phyloP scores from a whole-genome alignment of 2,329 filamentous ascomycete species.

The Cordyceps fumosorosea region DNA sequence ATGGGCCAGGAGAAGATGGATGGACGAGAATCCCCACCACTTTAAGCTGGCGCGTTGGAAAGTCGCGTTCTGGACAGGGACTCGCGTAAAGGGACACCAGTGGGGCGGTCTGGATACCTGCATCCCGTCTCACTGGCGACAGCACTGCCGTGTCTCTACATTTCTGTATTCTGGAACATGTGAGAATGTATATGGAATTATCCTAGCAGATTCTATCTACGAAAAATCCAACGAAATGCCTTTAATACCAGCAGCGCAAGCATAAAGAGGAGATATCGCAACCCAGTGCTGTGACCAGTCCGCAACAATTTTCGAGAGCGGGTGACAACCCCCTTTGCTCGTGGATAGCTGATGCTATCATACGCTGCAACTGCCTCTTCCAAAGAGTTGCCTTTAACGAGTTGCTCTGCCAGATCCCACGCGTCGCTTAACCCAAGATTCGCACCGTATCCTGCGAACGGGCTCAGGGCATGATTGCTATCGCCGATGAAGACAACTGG shows the following conservation, averaged over 20 bases:
- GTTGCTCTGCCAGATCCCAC: conserved; percentile 37
- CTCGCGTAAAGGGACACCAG: conserved; percentile 8
- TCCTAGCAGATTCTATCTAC: neutral
- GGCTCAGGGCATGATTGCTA: conserved; percentile 42
- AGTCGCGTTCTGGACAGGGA: conserved; percentile 10
- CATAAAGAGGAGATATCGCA: conserved; percentile 19
- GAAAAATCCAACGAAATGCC: conserved; percentile 14
- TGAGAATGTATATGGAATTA: too few relatives aligned
- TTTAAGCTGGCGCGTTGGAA: neutral
- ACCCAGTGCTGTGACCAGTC: conserved; percentile 21
- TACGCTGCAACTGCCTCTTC: conserved; percentile 25
- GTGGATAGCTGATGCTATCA: conserved; percentile 29
- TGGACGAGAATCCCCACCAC: neutral
- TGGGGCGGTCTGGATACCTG: neutral
- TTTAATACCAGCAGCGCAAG: conserved; percentile 17
- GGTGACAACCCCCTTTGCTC: conserved; percentile 23
- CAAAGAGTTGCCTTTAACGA: conserved; percentile 25
- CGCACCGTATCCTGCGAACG: conserved; percentile 43
- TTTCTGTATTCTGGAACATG: too few relatives aligned
- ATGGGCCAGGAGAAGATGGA: neutral
- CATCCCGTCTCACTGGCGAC: too few relatives aligned
- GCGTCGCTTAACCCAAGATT: conserved; percentile 42
- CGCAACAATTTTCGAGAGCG: conserved; percentile 20
- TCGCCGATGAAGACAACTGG: conserved; percentile 42
- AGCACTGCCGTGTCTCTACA: too few relatives aligned